Evolutionary conservation across 352 stramenopile genomes (phyloP).

Genomic region (Globisporangium apiculatum): DNA sequence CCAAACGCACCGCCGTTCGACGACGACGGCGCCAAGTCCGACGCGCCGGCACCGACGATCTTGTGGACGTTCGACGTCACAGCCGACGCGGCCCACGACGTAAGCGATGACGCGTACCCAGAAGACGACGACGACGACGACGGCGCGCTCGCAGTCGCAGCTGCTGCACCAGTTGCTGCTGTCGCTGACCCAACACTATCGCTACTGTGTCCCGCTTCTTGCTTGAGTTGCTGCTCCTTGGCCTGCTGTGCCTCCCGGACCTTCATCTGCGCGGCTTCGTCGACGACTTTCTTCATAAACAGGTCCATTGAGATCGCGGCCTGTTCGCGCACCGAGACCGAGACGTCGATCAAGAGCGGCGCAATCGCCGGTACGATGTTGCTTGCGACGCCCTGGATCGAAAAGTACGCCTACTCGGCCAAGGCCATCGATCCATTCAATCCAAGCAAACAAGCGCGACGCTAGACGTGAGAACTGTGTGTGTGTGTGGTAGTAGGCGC

Average conservation of each 20-base stretch:
- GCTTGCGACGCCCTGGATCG: slow-evolving; percentile 53
- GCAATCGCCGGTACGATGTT: slow-evolving; percentile 74
- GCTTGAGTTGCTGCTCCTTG: slow-evolving; percentile 51
- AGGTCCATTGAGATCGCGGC: slow-evolving; percentile 62
- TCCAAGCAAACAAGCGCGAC: no score
- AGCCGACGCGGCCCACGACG: slow-evolving; percentile 66
- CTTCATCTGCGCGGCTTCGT: slow-evolving; percentile 77
- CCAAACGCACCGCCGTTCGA: slow-evolving; percentile 5
- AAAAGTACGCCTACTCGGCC: slow-evolving; percentile 56
- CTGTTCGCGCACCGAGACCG: slow-evolving; percentile 70
- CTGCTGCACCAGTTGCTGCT: slow-evolving; percentile 1
- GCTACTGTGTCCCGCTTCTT: slow-evolving; percentile 14
- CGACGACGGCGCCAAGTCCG: background rate
- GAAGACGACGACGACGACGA: slow-evolving; percentile 14
- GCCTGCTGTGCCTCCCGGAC: slow-evolving; percentile 59
- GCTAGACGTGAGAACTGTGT: no score
- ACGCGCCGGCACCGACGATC: slow-evolving; percentile 38
- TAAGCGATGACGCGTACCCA: slow-evolving; percentile 60
- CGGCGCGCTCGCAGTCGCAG: slow-evolving; percentile 10
- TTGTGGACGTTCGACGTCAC: slow-evolving; percentile 65
- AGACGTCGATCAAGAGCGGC: slow-evolving; percentile 74
- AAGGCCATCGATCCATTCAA: no score
- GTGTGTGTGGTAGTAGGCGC: no score
- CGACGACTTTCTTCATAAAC: slow-evolving; percentile 80
- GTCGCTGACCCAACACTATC: no score